Base-by-base conservation (phyloP, 768 basidiomycete species). In the Saitozyma sp. region DNA sequence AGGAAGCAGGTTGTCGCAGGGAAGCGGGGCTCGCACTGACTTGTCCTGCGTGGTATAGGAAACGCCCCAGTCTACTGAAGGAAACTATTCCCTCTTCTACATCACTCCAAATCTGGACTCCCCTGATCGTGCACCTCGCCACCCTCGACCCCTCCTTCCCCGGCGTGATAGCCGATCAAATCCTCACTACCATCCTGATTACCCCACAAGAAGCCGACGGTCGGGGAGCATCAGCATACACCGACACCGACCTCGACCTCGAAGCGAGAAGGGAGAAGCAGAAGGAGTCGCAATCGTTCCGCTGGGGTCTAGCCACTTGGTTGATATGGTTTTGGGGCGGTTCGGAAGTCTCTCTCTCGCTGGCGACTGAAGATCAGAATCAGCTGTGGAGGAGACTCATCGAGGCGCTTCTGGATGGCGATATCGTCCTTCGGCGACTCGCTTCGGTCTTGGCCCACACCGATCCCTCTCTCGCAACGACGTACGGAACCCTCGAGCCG, bases 91-190 rank as follows among this genome's bases (percentile, higher is more conserved):
- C 76, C 0, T 57, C 74, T 9, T 51, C 37, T n/a, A 59, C 74
- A 2, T 59, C 70, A 11, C 37, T 66, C 13, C 65, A 68, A 38
- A 65, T 79, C 16, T 79, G 78, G 78, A 19, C 20, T 13, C 70
- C 70, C 10, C 64, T 79, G 0, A 65, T 79, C 11, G 39, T 58
- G 3, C 59, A 69, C 40, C 62, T 77, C 11, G 39, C 63, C 3
- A 40, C 50, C 49, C 49, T 59, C 1, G 52, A 54, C n/a, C 55
- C 67, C 1, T 50, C 57, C 6, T 66, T 73, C 19, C 10, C 56
- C 2, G 2, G 29, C 14, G 8, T 39, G 1, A 54, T 75, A 3
- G 59, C 71, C 1, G 52, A 63, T 4, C 55, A 65, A 14, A 59
- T 75, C 39, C n/a, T 73, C 40, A 46, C 51, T 50, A 50, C 64